Percentiles rank a stretch among this genome's conserved stretches.
Conservation (phyloP, 1,284 basidiomycete species). For the Mycena sp. region DNA sequence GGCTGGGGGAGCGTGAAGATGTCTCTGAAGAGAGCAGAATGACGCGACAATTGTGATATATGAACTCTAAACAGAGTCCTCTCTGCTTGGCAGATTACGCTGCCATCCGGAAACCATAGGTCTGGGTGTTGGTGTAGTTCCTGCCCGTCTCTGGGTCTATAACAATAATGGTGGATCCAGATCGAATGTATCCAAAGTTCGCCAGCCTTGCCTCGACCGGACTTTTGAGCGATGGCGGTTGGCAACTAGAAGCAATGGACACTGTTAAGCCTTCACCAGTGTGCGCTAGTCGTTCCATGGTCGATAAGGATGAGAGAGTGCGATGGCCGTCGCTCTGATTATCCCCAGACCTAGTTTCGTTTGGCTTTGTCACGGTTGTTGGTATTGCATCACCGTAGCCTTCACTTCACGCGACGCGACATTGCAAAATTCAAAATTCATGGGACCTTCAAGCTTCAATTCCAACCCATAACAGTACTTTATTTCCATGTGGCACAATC, state of each 20-base stretch:
- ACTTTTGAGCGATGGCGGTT: constrained; percentile 6
- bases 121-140: constrained; percentile 58
- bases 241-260: constrained; percentile 1
- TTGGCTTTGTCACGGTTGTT: background rate
- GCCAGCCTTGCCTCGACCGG: background rate
- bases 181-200: constrained; percentile 24
- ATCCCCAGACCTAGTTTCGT: background rate
- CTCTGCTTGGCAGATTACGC: constrained; percentile 72
- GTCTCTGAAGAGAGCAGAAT: constrained; percentile 73
- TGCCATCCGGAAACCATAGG: constrained; percentile 80
- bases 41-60: constrained; percentile 71
- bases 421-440: background rate
- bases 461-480: background rate
- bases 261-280: background rate
- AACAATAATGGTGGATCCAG: constrained; percentile 1
- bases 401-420: constrained; percentile 12
- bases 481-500: too few relatives aligned
- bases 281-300: constrained; percentile 4
- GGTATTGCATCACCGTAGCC: background rate
- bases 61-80: constrained; percentile 75
- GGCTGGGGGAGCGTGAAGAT: constrained; percentile 75
- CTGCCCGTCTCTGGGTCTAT: constrained; percentile 46
- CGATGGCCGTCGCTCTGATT: background rate
- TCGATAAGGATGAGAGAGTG: background rate
- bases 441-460: background rate